Conservation (phyloP, 129 eudicot genomes). For the Artemisia argyi region DNA sequence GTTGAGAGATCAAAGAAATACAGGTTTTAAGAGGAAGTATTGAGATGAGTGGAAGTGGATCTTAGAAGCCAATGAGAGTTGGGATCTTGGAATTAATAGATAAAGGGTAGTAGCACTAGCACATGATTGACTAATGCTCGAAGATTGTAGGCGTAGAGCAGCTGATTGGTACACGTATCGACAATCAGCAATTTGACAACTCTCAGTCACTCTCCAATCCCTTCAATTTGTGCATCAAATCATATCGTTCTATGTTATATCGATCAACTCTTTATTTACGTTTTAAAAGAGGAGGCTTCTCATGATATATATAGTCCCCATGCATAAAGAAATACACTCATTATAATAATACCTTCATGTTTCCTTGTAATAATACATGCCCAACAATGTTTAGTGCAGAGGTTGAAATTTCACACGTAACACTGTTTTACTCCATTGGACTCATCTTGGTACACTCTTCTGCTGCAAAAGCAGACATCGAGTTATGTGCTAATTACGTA, state of each 20-base stretch:
- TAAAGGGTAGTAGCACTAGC: neutral
- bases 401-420: conserved; percentile 22
- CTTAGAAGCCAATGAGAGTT: conserved; percentile 65
- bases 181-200: conserved; percentile 35
- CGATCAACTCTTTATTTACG: neutral
- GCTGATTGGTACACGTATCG: conserved; percentile 65
- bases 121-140: conserved; percentile 7
- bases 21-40: neutral
- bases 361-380: conserved; percentile 40
- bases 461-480: conserved; percentile 13
- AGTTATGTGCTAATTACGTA: conserved; percentile 9
- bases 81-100: conserved; percentile 42
- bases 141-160: conserved; percentile 19
- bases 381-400: conserved; percentile 37
- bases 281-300: conserved; percentile 10
- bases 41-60: conserved; percentile 38
- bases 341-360: conserved; percentile 24
- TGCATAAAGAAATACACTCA: conserved; percentile 13
- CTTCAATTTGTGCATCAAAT: conserved; percentile 14
- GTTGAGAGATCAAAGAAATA: too few relatives aligned
- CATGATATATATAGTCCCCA: conserved; percentile 15
- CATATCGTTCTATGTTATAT: conserved; percentile 15
- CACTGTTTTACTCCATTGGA: conserved; percentile 31
- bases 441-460: conserved; percentile 24
- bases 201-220: neutral